These are phyloP conservation scores for Hypoxylon perforatum DNA, from an alignment of 495 filamentous ascomycete genomes.

Conservation along the genomic window DNA sequence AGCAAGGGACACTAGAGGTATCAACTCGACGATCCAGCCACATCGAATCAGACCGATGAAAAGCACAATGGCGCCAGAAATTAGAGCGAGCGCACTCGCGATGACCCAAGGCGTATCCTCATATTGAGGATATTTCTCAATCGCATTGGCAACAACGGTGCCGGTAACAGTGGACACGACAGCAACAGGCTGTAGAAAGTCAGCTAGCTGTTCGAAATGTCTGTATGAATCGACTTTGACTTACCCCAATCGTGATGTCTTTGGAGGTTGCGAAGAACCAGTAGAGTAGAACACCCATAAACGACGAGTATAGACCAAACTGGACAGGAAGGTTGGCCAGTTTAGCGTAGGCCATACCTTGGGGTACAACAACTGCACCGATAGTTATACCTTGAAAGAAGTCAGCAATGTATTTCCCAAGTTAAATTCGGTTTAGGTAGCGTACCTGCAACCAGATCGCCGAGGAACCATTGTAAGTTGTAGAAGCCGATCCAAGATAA, in stretches of 20 bases:
- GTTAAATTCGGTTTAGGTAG: not conserved
- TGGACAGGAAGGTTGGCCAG: constrained; percentile 81
- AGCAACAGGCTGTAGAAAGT: constrained; percentile 78
- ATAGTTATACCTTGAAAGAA: constrained; percentile 80
- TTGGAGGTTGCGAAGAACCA: constrained; percentile 99
- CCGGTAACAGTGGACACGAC: constrained; percentile 94
- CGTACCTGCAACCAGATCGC: constrained; percentile 90
- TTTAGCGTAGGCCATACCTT: constrained; percentile 96
- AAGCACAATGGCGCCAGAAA: constrained; percentile 83
- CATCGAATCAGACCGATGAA: constrained; percentile 81
- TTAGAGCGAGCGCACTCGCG: constrained; percentile 81
- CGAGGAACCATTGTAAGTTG: constrained; percentile 87
- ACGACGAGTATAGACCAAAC: constrained; percentile 95
- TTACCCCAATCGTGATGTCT: constrained; percentile 97
- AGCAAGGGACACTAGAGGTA: constrained; percentile 88
- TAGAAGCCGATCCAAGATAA: constrained; percentile 87
- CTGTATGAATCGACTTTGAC: constrained; percentile 45
- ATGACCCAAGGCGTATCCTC: constrained; percentile 61
- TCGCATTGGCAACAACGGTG: constrained; percentile 74
- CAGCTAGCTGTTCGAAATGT: constrained; percentile 54
- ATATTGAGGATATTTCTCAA: constrained; percentile 65
- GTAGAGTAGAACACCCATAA: constrained; percentile 95
- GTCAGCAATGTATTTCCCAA: constrained; percentile 22
- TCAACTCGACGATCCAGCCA: constrained; percentile 96
- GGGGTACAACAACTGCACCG: constrained; percentile 93